These are phyloP conservation scores for Fusarium concolor DNA, from an alignment of 2,329 filamentous ascomycete genomes.

Conservation along the genomic window DNA sequence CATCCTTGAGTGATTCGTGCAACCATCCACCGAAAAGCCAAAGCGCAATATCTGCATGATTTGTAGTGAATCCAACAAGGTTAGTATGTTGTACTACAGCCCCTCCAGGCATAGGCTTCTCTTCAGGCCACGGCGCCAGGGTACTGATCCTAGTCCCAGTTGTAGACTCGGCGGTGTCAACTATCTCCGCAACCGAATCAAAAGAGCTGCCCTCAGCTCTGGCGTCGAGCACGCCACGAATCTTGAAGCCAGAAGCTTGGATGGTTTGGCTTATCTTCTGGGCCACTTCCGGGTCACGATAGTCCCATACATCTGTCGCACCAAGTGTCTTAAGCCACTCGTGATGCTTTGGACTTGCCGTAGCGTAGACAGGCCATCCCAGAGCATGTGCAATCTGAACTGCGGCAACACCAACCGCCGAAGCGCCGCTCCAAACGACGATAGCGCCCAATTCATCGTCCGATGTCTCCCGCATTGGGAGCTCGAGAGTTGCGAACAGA, in stretches of 20 bases:
- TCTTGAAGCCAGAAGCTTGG: fast-evolving
- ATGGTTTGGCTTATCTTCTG: background rate
- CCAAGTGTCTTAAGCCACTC: constrained; percentile 14
- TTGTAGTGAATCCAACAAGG: background rate
- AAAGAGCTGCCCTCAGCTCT: background rate
- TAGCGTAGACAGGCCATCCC: constrained; percentile 24
- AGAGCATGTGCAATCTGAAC: constrained; percentile 26
- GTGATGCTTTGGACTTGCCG: constrained; percentile 25
- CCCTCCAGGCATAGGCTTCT: fast-evolving
- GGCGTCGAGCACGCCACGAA: background rate
- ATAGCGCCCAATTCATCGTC: constrained; percentile 40
- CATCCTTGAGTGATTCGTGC: fast-evolving
- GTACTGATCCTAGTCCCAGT: background rate
- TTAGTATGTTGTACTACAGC: background rate
- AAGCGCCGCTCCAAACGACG: constrained; percentile 51
- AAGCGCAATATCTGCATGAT: background rate
- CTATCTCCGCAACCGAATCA: fast-evolving
- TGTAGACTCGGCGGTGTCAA: fast-evolving
- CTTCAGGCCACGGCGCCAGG: background rate
- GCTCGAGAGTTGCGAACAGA: background rate
- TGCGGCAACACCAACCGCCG: constrained; percentile 24
- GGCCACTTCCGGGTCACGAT: background rate
- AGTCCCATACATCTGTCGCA: background rate
- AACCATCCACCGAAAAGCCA: background rate
- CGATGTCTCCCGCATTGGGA: constrained; percentile 30